Evolutionary conservation across 352 stramenopile genomes (phyloP).

Genomic region (Pythium vanterpoolii): DNA sequence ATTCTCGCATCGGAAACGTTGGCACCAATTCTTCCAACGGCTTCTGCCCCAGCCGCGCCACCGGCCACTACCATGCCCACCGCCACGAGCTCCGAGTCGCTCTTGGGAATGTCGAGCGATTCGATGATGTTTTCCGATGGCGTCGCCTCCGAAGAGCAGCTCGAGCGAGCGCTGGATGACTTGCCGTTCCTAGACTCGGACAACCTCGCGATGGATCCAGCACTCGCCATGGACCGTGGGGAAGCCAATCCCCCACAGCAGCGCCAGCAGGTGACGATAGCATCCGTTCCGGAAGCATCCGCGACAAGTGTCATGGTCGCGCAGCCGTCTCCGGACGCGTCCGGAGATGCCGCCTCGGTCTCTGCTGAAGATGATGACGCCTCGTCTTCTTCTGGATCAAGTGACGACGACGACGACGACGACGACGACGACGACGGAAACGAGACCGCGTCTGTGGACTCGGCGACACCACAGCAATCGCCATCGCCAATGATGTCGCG

Average conservation of each 20-base stretch:
- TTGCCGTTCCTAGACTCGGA: conserved; percentile 72
- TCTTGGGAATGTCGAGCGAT: conserved; percentile 25
- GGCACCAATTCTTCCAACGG: background rate
- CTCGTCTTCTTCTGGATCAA: conserved; percentile 21
- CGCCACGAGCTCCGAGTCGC: conserved; percentile 18
- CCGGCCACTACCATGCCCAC: conserved; percentile 3
- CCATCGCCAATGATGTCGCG: conserved; percentile 54
- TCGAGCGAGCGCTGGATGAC: conserved; percentile 68
- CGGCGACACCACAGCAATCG: conserved; percentile 38
- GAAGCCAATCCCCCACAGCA: background rate
- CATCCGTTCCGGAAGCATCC: background rate
- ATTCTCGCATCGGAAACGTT: background rate
- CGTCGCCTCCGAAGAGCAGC: conserved; percentile 65
- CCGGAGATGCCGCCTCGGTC: background rate
- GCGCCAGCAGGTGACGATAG: background rate
- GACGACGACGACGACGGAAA: conserved; percentile 45
- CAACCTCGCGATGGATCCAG: conserved; percentile 38
- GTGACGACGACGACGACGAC: conserved; percentile 29
- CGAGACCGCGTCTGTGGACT: conserved; percentile 50
- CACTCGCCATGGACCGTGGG: conserved; percentile 10
- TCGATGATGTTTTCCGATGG: conserved; percentile 23
- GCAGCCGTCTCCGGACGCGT: conserved; percentile 6
- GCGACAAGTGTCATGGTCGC: background rate
- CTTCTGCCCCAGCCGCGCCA: background rate
- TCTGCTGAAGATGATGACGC: conserved; percentile 15